phyloP scores from a whole-genome alignment of 495 filamentous ascomycete genomes.

The Tuber microsphaerosporum region DNA sequence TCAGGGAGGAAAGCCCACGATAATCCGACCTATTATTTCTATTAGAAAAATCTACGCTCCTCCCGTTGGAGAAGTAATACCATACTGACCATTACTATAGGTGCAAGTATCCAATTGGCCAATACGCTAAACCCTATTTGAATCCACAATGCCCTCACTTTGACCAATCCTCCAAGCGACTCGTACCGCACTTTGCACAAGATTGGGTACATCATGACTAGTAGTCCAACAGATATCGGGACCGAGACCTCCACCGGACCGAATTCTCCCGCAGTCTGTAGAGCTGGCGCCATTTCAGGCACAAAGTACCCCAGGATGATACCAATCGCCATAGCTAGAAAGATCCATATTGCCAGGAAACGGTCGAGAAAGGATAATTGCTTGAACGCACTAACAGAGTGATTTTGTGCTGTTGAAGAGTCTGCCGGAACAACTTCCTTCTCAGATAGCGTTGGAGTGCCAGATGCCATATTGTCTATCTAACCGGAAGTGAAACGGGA shows the following conservation, averaged over 20 bases:
- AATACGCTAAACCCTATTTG: conserved; percentile 73
- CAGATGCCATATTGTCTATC: background rate
- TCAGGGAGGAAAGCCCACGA: conserved; percentile 80
- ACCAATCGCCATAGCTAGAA: conserved; percentile 74
- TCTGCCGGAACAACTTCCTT: background rate
- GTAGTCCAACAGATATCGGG: conserved; percentile 76
- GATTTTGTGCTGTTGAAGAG: background rate
- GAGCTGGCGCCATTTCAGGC: conserved; percentile 51
- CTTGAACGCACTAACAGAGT: conserved; percentile 44
- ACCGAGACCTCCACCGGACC: conserved; percentile 59
- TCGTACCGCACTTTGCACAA: conserved; percentile 89
- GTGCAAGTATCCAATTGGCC: conserved; percentile 85
- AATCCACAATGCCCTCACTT: conserved; percentile 59
- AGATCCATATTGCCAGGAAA: conserved; percentile 76
- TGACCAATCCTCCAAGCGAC: conserved; percentile 62
- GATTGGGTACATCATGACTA: conserved; percentile 95
- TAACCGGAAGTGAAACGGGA: background rate
- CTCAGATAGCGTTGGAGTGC: background rate
- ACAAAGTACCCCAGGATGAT: conserved; percentile 77
- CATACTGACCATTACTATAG: conserved; percentile 69
- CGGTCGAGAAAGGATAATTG: conserved; percentile 63
- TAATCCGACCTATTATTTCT: conserved; percentile 52
- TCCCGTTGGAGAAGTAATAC: background rate
- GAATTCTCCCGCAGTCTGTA: conserved; percentile 63
- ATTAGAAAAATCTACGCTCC: background rate